Conservation (phyloP, 2,329 filamentous ascomycete species). For the Colletotrichum trifolii region DNA sequence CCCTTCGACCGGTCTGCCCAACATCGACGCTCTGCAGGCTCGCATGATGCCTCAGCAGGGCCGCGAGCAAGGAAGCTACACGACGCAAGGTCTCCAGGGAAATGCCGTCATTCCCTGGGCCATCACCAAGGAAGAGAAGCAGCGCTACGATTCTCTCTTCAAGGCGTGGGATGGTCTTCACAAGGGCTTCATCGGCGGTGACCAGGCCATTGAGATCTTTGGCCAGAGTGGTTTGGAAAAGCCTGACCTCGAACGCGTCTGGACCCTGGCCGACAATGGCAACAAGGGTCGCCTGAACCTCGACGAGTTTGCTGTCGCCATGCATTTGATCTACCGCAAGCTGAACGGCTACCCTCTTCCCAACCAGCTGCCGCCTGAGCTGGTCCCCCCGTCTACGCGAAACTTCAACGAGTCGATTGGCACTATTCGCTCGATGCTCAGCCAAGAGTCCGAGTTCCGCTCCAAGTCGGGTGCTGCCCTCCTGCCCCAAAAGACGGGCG, state of each 20-base stretch:
- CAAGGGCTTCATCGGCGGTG: constrained; percentile 91
- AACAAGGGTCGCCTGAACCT: constrained; percentile 95
- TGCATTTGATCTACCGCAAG: constrained; percentile 98
- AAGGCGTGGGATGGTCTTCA: constrained; percentile 95
- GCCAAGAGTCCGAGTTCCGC: constrained; percentile 87
- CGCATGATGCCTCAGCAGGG: constrained; percentile 98
- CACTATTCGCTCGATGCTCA: constrained; percentile 88
- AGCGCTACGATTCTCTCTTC: constrained; percentile 94
- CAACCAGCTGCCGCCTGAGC: constrained; percentile 86
- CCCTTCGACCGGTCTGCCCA: constrained; percentile 87
- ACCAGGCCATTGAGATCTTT: constrained; percentile 96
- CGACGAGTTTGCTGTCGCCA: constrained; percentile 97
- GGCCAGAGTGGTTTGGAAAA: constrained; percentile 95
- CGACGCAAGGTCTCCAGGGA: constrained; percentile 86
- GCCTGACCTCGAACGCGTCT: constrained; percentile 88
- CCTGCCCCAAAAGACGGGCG: constrained; percentile 95
- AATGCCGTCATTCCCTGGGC: constrained; percentile 98
- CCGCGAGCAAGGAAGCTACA: constrained; percentile 84
- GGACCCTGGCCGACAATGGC: constrained; percentile 93
- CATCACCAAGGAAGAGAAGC: constrained; percentile 98
- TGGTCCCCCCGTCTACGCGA: constrained; percentile 92
- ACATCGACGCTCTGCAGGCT: constrained; percentile 90
- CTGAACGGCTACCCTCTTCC: constrained; percentile 96
- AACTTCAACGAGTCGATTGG: constrained; percentile 95
- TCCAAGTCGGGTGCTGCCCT: constrained; percentile 91